Conservation (phyloP, 1,284 basidiomycete species). For the Coniferiporia sulphurascens region DNA sequence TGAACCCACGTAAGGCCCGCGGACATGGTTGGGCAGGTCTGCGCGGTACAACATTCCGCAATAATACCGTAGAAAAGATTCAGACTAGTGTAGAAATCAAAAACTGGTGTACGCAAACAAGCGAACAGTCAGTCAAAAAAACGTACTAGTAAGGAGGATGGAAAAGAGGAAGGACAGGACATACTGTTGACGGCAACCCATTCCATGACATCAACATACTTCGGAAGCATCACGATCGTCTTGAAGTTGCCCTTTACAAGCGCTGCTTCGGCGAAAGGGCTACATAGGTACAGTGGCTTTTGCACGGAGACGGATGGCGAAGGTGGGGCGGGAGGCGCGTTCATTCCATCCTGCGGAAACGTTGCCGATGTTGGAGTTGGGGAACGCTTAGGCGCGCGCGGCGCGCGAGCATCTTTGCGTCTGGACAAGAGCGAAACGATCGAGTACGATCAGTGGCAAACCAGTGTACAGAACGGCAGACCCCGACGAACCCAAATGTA, state of each 20-base stretch:
- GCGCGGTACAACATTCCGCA: slow-evolving; percentile 89
- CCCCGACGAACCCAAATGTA: slow-evolving; percentile 8
- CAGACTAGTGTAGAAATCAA: slow-evolving; percentile 94
- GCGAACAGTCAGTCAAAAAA: not conserved
- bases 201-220: slow-evolving; percentile 96
- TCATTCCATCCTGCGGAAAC: slow-evolving; percentile 43
- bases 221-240: slow-evolving; percentile 96
- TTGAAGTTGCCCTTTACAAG: slow-evolving; percentile 98
- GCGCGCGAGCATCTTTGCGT: slow-evolving; percentile 65
- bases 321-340: slow-evolving; percentile 38
- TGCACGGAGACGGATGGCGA: slow-evolving; percentile 33
- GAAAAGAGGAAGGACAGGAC: slow-evolving; percentile 28
- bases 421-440: slow-evolving; percentile 31
- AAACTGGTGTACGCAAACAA: slow-evolving; percentile 49
- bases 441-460: slow-evolving; percentile 6
- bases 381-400: slow-evolving; percentile 58
- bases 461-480: slow-evolving; percentile 4
- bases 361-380: slow-evolving; percentile 67
- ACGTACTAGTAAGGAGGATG: not conserved
- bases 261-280: slow-evolving; percentile 94
- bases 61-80: slow-evolving; percentile 98
- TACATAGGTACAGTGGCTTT: slow-evolving; percentile 86
- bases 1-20: slow-evolving; percentile 77
- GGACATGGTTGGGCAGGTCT: slow-evolving; percentile 90
- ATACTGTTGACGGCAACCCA: slow-evolving; percentile 97